Percentiles rank a stretch among this genome's conserved stretches.
Conservation (phyloP, 257 asterid genomes). For the Paulownia fortunei region DNA sequence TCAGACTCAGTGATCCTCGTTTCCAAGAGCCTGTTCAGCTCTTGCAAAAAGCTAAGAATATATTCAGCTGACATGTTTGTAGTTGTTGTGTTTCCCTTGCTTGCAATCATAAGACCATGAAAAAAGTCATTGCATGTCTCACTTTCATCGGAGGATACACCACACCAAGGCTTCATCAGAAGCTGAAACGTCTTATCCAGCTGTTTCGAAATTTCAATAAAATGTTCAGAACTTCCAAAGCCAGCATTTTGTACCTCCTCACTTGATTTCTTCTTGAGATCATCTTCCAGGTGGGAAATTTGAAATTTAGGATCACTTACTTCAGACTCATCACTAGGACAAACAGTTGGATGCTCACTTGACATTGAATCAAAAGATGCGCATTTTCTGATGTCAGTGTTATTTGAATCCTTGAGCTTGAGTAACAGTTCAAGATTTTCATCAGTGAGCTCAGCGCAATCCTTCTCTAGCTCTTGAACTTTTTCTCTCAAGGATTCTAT, state of each 20-base stretch:
- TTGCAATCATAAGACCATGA: too few species aligned
- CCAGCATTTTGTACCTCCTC: too few species aligned
- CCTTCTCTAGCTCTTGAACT: constrained; percentile 75
- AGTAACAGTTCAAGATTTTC: constrained; percentile 84
- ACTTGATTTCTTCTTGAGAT: constrained; percentile 32
- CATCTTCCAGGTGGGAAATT: constrained; percentile 34
- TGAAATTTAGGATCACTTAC: constrained; percentile 60
- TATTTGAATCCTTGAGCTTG: constrained; percentile 69
- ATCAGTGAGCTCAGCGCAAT: constrained; percentile 83
- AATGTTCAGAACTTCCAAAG: too few species aligned
- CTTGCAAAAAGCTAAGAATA: too few species aligned
- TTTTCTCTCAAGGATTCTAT: constrained; percentile 61
- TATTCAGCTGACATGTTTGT: too few species aligned
- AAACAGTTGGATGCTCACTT: constrained; percentile 48
- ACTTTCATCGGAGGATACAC: too few species aligned
- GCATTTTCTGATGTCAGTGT: constrained; percentile 34
- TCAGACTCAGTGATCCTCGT: constrained; percentile 51
- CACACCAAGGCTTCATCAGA: too few species aligned
- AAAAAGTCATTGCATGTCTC: too few species aligned
- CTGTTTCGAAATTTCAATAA: too few species aligned
- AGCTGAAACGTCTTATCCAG: too few species aligned
- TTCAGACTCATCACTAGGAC: constrained; percentile 56
- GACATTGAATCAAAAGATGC: constrained; percentile 51
- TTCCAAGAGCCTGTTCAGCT: constrained; percentile 63
- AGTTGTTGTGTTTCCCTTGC: too few species aligned